phyloP scores from a whole-genome alignment of 306 rosid species.

The Ziziphus jujuba region DNA sequence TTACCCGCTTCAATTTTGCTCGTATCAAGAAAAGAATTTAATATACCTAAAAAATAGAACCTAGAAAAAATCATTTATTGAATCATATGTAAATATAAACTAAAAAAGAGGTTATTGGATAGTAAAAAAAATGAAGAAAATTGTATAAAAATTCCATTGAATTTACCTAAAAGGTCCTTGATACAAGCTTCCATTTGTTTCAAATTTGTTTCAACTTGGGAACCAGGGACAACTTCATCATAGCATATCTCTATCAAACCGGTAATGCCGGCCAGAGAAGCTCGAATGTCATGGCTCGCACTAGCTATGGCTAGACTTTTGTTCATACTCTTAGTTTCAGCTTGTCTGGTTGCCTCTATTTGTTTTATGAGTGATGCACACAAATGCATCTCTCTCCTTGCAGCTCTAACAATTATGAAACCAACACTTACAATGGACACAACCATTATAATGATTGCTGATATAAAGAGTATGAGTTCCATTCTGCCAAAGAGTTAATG shows the following conservation, averaged over 20 bases:
- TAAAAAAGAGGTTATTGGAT: too few species aligned
- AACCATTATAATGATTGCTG: constrained; percentile 20
- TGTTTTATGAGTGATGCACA: constrained; percentile 63
- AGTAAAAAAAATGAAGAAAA: too few species aligned
- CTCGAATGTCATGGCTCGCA: constrained; percentile 79
- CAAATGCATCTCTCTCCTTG: constrained; percentile 57
- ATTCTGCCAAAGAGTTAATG: too few species aligned
- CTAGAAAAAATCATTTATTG: too few species aligned
- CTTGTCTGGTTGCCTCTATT: constrained; percentile 69
- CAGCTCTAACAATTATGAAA: constrained; percentile 21
- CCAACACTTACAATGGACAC: constrained; percentile 34
- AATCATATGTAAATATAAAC: background rate
- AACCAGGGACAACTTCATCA: constrained; percentile 36
- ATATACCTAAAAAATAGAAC: constrained; percentile 38
- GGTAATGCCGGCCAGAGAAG: constrained; percentile 66
- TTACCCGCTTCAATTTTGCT: constrained; percentile 90
- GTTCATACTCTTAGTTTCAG: constrained; percentile 72
- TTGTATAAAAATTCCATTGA: too few species aligned
- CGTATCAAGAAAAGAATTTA: constrained; percentile 79
- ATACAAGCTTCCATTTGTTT: constrained; percentile 62
- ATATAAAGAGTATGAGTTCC: constrained; percentile 34
- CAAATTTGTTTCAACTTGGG: constrained; percentile 51
- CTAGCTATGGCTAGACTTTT: constrained; percentile 63
- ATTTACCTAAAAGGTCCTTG: constrained; percentile 70
- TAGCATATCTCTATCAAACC: constrained; percentile 65